phyloP scores from a whole-genome alignment of 192 early-diverging fungal genomes.

The Rhizoclosmatium globosum region DNA sequence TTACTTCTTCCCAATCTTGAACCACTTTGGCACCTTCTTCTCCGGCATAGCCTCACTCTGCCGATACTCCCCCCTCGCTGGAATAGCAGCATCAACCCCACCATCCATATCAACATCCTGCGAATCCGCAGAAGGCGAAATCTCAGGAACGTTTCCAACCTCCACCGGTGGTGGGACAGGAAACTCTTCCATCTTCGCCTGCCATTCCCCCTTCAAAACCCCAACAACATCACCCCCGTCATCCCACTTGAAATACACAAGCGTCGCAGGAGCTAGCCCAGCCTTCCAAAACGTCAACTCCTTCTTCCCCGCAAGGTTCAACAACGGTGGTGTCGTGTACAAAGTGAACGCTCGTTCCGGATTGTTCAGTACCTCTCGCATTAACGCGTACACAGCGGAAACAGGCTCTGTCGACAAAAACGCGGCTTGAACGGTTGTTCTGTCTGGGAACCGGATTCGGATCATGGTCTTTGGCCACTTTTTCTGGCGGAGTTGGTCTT shows the following conservation, averaged over 20 bases:
- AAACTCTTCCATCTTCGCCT: slow-evolving; percentile 32
- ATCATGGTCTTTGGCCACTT: slow-evolving; percentile 82
- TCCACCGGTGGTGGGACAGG: slow-evolving; percentile 24
- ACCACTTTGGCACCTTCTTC: slow-evolving; percentile 53
- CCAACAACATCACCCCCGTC: slow-evolving; percentile 22
- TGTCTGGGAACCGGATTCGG: slow-evolving; percentile 87
- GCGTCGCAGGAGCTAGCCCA: slow-evolving; percentile 48
- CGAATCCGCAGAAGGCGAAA: not conserved
- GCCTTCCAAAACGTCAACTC: slow-evolving; percentile 54
- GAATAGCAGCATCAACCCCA: not conserved
- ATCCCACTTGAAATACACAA: slow-evolving; percentile 57
- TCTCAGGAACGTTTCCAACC: not conserved
- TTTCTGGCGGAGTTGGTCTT: slow-evolving; percentile 63
- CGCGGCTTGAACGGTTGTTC: slow-evolving; percentile 73
- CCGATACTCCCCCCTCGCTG: slow-evolving; percentile 1
- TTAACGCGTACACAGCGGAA: slow-evolving; percentile 18
- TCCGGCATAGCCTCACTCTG: slow-evolving; percentile 4
- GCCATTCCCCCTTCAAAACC: slow-evolving; percentile 24
- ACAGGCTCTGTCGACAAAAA: slow-evolving; percentile 73
- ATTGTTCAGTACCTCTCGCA: slow-evolving; percentile 17
- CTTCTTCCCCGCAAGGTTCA: slow-evolving; percentile 29
- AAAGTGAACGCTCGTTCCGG: slow-evolving; percentile 37
- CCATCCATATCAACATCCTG: slow-evolving; percentile 16
- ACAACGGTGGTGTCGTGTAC: slow-evolving; percentile 53
- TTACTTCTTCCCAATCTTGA: slow-evolving; percentile 50